Base-by-base conservation (phyloP, 495 filamentous ascomycete genomes). In the Aspergillus olivimuriae region DNA sequence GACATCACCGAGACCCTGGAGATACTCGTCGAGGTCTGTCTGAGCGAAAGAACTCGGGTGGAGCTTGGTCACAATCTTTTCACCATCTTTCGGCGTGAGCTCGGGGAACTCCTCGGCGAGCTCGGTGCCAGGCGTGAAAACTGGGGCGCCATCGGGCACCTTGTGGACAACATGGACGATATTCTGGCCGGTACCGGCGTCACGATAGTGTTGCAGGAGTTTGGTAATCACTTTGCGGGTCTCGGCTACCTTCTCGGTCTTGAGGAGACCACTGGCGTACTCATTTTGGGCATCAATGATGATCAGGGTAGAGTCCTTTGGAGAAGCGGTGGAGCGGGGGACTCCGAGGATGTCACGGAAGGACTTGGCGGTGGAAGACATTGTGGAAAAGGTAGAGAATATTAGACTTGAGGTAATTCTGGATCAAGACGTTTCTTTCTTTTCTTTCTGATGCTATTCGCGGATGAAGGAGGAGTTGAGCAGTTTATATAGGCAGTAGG, bases 261-360 rank as follows among this genome's bases (percentile, higher is more conserved):
- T 66, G 4, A 82, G 69, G 1, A 58, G 46, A 45, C 80, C 80
- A 14, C 60, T 36, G 44, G 70, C 74, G 55, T 83, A 83, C 60
- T 81, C 76, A 37, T 77, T 76, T 55, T 78, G 75, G n/a, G 80
- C 80, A 54, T 84, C 79, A 57, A 83, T 74, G 51, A 84, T 80
- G 46, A 84, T 57, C 15, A 83, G 66, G 14, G 70, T 69, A 35
- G 70, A 74, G 61, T 81, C 74, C 15, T 63, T 44, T 2, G 69
- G 50, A 14, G 72, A 68, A 14, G 76, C 75, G 0, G 66, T 72
- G 19, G 70, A 76, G 23, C 61, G 65, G 17, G 68, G 51, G 14
- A 70, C 39, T 46, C 74, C 74, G 46, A 80, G 36, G 21, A 72
- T 52, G 15, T 69, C 39, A 41, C 75, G 74, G 63, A 81, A 77